Base-by-base conservation (phyloP, 768 basidiomycete species). In the Boletus sp. region DNA sequence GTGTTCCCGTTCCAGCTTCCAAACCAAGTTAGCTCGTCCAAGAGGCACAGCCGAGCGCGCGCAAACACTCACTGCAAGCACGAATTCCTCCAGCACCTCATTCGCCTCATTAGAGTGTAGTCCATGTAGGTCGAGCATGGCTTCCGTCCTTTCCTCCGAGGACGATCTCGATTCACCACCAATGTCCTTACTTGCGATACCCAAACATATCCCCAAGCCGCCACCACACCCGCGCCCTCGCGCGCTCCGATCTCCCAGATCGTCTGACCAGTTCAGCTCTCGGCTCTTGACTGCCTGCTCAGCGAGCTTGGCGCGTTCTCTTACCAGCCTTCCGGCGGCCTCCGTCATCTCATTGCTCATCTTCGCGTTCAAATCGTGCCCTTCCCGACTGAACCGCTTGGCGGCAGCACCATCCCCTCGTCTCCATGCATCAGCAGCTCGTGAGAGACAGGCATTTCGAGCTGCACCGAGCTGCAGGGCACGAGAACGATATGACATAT, bases 381-480 rank as follows among this genome's bases (percentile, higher is more conserved):
- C 97, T 65, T 98, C 95, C 39, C 91, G 78, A 58, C 88, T 91
- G 74, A 96, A 98, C 44, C 93, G 79, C 72, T 98, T 97, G 35
- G 97, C 97, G 1, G 90, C 88, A 0, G 95, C 93, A 3, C 96
- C 96, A 61, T 99, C 97, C 1, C 96, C 95, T 2, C 93, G 81
- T 51, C 92, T 80, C 91, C 93, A 99, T 4, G 95, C 93, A 64
- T 97, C 94, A 3, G 97, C 96, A 13, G 97, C 97, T 41, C 93
- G 84, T 2, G 92, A 92, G 27, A 99, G 78, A 70, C 92, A 97
- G 15, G 93, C 93, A 63, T 98, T 98, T 35, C 97, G 79, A 32
- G 92, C 92, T 2, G 93, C 90, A 47, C 96, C 97, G 23, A 98
- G 84, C 64, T 97, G 90, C 53, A 98, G 79, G 25, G 92, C 94